A percentile compares a stretch with the other conserved stretches of the same genome.
Evolutionary conservation across 1,284 basidiomycete species (phyloP).

Genomic region (Ustilago curta): DNA sequence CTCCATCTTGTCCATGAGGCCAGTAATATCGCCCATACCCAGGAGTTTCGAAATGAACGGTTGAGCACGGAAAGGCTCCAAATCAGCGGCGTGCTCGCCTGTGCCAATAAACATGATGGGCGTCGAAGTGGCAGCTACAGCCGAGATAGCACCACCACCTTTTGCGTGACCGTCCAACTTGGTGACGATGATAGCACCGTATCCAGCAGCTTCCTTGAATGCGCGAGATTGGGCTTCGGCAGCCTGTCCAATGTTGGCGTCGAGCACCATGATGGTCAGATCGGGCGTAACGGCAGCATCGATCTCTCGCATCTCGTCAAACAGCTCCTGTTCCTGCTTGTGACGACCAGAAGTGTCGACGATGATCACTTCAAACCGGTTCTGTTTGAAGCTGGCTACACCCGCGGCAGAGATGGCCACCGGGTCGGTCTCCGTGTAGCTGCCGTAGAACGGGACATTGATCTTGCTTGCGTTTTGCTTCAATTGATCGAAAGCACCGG

Average conservation of each 20-base stretch:
- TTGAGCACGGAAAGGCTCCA: conserved; percentile 93
- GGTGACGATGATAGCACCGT: conserved; percentile 98
- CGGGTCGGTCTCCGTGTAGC: conserved; percentile 98
- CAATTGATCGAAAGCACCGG: conserved; percentile 96
- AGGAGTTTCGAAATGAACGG: conserved; percentile 97
- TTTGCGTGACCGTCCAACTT: conserved; percentile 99
- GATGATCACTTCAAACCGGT: conserved; percentile 97
- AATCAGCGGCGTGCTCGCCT: conserved; percentile 94
- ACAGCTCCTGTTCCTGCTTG: conserved; percentile 96
- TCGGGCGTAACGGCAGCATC: conserved; percentile 87
- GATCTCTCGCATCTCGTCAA: conserved; percentile 98
- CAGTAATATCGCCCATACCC: conserved; percentile 94
- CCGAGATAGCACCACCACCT: conserved; percentile 98
- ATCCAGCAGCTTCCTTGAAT: conserved; percentile 97
- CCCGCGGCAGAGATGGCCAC: conserved; percentile 93
- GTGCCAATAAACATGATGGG: conserved; percentile 99
- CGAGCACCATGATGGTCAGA: conserved; percentile 72
- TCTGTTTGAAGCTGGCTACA: conserved; percentile 96
- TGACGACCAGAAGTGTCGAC: conserved; percentile 98
- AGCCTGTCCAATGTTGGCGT: conserved; percentile 82
- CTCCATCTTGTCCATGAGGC: conserved; percentile 81
- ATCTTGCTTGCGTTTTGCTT: conserved; percentile 95
- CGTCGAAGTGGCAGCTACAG: conserved; percentile 97
- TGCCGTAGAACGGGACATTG: conserved; percentile 98
- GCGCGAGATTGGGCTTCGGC: conserved; percentile 94